Percentiles rank a stretch among this genome's conserved stretches.
Evolutionary conservation across 768 basidiomycete species (phyloP).

Genomic region (Leccinellum rugosiceps): DNA sequence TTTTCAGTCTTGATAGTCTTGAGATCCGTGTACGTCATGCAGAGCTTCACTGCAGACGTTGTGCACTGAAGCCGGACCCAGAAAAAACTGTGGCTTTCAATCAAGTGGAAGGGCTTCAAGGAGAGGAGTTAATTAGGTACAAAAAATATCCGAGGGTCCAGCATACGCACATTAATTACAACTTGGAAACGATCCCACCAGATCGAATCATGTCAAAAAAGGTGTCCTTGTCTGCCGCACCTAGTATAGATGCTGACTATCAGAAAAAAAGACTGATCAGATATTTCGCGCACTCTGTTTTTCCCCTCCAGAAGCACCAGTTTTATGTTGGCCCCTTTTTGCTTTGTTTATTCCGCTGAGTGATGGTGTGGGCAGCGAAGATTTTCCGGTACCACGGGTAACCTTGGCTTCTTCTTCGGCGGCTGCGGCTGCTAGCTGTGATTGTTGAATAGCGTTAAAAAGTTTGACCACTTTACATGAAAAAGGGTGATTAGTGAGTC

Average conservation of each 20-base stretch:
- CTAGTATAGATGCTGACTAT: constrained; percentile 32
- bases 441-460: constrained; percentile 84
- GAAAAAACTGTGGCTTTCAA: neutral
- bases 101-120: neutral
- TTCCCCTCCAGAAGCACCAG: constrained; percentile 50
- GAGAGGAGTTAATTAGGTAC: neutral
- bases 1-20: neutral
- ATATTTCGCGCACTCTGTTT: constrained; percentile 50
- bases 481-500: neutral
- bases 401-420: constrained; percentile 58
- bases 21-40: neutral
- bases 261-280: constrained; percentile 2
- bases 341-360: constrained; percentile 46
- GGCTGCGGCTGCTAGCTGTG: constrained; percentile 55
- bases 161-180: constrained; percentile 28
- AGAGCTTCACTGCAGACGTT: neutral
- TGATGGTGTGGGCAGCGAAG: constrained; percentile 64
- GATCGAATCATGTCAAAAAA: constrained; percentile 84
- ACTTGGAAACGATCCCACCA: constrained; percentile 75
- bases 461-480: constrained; percentile 64
- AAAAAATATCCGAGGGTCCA: neutral
- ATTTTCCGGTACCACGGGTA: constrained; percentile 68
- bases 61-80: neutral
- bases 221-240: constrained; percentile 60
- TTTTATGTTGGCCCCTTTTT: constrained; percentile 52